Conservation (phyloP, 345 rosid genomes). For the Passiflora organensis region DNA sequence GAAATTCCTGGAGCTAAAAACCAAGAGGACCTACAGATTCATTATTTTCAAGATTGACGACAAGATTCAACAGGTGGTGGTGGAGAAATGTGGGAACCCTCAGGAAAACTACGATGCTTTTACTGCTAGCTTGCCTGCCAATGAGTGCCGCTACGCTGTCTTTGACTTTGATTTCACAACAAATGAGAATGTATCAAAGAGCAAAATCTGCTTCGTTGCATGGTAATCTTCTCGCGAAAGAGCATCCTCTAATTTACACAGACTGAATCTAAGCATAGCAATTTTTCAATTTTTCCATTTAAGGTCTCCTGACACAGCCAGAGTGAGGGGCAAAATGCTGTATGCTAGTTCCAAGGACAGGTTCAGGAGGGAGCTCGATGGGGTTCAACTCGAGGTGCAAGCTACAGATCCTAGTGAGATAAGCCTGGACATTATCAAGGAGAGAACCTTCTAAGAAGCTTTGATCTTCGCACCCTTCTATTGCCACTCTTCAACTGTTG, state of each 20-base stretch:
- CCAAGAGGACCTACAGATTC: constrained; percentile 23
- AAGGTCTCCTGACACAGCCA: constrained; percentile 22
- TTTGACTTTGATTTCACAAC: constrained; percentile 29
- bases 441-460: constrained; percentile 9
- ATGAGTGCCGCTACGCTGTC: constrained; percentile 30
- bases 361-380: constrained; percentile 27
- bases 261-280: too few relatives aligned
- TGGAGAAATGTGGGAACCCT: constrained; percentile 17
- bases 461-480: background rate
- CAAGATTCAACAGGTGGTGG: constrained; percentile 15
- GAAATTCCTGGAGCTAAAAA: constrained; percentile 21
- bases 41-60: constrained; percentile 28
- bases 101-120: constrained; percentile 13
- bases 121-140: constrained; percentile 16
- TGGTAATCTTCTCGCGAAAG: constrained; percentile 10
- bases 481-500: background rate
- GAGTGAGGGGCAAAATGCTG: constrained; percentile 26
- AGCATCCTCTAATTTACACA: too few relatives aligned
- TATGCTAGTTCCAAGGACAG: constrained; percentile 30
- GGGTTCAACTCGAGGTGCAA: constrained; percentile 27
- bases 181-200: constrained; percentile 18
- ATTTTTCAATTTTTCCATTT: too few relatives aligned
- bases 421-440: constrained; percentile 20
- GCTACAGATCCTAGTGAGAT: constrained; percentile 28
- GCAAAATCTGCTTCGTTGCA: constrained; percentile 26